Percentiles rank a stretch among this genome's conserved stretches.
These are phyloP conservation scores for Pugionium cornutum DNA, from an alignment of 345 rosid genomes.

Conservation along the genomic window DNA sequence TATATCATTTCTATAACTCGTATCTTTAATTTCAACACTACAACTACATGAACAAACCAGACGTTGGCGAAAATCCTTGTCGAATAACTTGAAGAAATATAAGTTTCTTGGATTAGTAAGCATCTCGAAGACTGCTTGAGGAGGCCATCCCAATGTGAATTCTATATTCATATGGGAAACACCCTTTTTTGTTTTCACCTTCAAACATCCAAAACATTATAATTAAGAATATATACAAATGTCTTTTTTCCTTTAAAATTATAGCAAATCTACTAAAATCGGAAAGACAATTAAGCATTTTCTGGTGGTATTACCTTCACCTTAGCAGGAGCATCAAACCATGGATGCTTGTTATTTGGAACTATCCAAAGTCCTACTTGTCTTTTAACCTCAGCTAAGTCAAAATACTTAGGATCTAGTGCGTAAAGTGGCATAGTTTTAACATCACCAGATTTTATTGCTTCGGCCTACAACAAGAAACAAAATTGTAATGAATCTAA, in stretches of 20 bases:
- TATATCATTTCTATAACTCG: background rate
- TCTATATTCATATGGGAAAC: slow-evolving; percentile 17
- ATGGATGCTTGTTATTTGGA: slow-evolving; percentile 21
- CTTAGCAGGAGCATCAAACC: slow-evolving; percentile 18
- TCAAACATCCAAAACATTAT: slow-evolving; percentile 36
- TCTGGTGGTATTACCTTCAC: slow-evolving; percentile 14
- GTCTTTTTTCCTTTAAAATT: background rate
- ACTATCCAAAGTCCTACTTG: slow-evolving; percentile 10
- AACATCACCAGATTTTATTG: slow-evolving; percentile 39
- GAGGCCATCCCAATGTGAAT: slow-evolving; percentile 32
- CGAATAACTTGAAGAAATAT: slow-evolving; percentile 59
- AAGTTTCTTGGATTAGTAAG: slow-evolving; percentile 57
- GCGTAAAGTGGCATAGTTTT: slow-evolving; percentile 1
- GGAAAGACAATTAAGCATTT: background rate
- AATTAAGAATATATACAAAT: background rate
- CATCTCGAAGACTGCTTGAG: slow-evolving; percentile 61
- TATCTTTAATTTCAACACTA: background rate
- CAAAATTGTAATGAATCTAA: background rate
- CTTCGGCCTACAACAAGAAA: slow-evolving; percentile 45
- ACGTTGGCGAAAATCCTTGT: slow-evolving; percentile 44
- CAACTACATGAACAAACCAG: slow-evolving; percentile 3
- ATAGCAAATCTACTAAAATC: background rate
- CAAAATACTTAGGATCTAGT: slow-evolving; percentile 10
- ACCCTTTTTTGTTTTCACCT: slow-evolving; percentile 60
- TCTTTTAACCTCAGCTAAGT: background rate